A percentile compares a stretch with the other conserved stretches of the same genome.
Conservation (phyloP, 371 early-diverging fungal genomes). For the Mucor indicus region DNA sequence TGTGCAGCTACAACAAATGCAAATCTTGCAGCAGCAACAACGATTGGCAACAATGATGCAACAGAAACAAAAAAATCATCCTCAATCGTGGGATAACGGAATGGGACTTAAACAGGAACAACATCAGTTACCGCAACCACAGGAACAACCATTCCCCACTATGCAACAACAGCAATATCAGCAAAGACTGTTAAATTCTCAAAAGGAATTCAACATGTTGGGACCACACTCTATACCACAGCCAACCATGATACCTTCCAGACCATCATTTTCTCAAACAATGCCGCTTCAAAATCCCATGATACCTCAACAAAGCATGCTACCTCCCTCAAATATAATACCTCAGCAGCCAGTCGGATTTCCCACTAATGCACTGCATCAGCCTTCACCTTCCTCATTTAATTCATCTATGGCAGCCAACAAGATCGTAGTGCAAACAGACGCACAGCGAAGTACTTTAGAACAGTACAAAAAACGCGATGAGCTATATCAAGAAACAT, state of each 20-base stretch:
- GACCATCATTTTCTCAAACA: neutral
- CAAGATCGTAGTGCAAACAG: conserved; percentile 15
- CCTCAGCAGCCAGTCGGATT: no score
- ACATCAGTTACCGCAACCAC: neutral
- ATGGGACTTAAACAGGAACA: conserved; percentile 1
- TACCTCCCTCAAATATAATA: no score
- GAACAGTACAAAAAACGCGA: conserved; percentile 33
- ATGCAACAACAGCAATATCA: neutral
- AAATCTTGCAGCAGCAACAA: conserved; percentile 13
- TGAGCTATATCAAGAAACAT: conserved; percentile 32
- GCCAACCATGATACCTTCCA: conserved; percentile 23
- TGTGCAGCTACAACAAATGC: conserved; percentile 11
- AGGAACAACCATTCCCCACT: neutral
- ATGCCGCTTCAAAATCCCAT: no score
- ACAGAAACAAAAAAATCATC: conserved; percentile 4
- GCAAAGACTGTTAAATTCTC: conserved; percentile 1
- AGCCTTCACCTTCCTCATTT: conserved; percentile 4
- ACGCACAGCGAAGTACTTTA: conserved; percentile 12
- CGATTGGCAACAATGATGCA: conserved; percentile 12
- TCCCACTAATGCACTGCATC: conserved; percentile 28
- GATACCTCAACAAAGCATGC: no score
- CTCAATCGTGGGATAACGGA: neutral
- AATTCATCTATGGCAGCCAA: conserved; percentile 27
- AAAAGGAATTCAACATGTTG: conserved; percentile 27
- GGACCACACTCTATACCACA: conserved; percentile 24